Base-by-base conservation (phyloP, 139 green algal genomes). In the Chlorella vulgaris region DNA sequence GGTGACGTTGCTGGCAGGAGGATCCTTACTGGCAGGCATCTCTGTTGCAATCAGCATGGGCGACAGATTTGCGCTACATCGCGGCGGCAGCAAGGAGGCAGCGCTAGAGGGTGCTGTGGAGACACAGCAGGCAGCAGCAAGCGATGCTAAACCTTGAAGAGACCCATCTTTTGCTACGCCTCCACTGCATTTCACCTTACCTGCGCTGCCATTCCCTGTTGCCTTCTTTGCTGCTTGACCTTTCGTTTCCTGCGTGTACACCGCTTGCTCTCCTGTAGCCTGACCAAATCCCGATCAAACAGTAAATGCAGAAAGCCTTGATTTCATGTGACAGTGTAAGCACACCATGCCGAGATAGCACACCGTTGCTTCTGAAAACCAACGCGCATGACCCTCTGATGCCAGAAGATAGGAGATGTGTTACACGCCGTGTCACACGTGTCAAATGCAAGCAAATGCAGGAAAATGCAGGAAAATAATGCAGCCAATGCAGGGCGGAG, bases 21-120 rank as follows among this genome's bases (percentile, higher is more conserved):
- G 38, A 0, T 65, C 81, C 6, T 19, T 86, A 10, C 26, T 78
- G 24, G 80, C 39, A 15, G 62, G 65, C 22, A 28, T 67, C n/a
- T 31, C n/a, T 28, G 74, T 80, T 2, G 33, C 29, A n/a, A 31
- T 39, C 3, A 31, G 4, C 38, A 80, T 80, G 74, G 40, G 21
- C 2, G 38, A 70, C 31, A 36, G 74, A 26, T 80, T 80, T 28
- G 18, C 28, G 3, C 60, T 61, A 36, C 58, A 71, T 55, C 74
- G 74, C 31, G 19, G 28, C 26, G 38, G n/a, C 35, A 51, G 15
- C 18, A 4, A 24, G 35, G 36, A 10, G 5, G 26, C 43, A 35
- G 65, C 2, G 7, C 19, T 26, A 15, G 65, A 71, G 8, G 65
- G 2, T n/a, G n/a, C n/a, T n/a, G n/a, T n/a, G n/a, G n/a, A n/a